Evolutionary conservation across 2,329 filamentous ascomycete genomes (phyloP).

Genomic region (Colletotrichum incanum): DNA sequence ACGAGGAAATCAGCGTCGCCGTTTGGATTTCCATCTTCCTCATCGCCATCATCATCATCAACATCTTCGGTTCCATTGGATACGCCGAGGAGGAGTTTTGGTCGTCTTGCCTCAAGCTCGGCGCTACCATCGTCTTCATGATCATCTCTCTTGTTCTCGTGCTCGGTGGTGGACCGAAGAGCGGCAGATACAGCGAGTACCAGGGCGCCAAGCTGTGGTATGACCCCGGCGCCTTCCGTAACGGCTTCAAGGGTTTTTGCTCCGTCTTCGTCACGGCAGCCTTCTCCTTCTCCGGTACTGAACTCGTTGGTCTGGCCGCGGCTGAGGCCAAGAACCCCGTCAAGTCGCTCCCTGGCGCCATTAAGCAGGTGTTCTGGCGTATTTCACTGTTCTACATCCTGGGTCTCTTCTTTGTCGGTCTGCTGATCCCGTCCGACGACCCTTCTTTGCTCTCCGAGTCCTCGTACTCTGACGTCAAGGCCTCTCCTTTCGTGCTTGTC

Average conservation of each 20-base stretch:
- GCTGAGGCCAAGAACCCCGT: conserved; percentile 78
- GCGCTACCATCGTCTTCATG: conserved; percentile 74
- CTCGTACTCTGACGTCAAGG: conserved; percentile 56
- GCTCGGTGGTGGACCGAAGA: conserved; percentile 69
- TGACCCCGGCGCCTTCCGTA: conserved; percentile 70
- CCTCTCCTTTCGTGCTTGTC: conserved; percentile 44
- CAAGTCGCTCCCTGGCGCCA: conserved; percentile 81
- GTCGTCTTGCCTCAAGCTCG: conserved; percentile 69
- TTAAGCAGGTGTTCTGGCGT: conserved; percentile 80
- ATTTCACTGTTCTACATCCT: conserved; percentile 67
- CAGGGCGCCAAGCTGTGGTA: conserved; percentile 61
- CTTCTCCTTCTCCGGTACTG: conserved; percentile 78
- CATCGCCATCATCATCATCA: conserved; percentile 64
- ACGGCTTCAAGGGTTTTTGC: conserved; percentile 80
- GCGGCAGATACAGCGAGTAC: conserved; percentile 58
- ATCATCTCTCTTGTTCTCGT: conserved; percentile 72
- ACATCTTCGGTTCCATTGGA: conserved; percentile 69
- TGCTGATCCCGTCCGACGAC: conserved; percentile 62
- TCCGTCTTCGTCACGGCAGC: conserved; percentile 79
- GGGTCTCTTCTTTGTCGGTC: conserved; percentile 63
- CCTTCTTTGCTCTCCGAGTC: conserved; percentile 60
- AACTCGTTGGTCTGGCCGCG: conserved; percentile 79
- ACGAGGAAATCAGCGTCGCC: conserved; percentile 59
- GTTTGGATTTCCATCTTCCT: conserved; percentile 71
- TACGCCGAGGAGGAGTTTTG: conserved; percentile 72